Conservation (phyloP, 1,284 basidiomycete species). For the Marasmius tenuissimus region DNA sequence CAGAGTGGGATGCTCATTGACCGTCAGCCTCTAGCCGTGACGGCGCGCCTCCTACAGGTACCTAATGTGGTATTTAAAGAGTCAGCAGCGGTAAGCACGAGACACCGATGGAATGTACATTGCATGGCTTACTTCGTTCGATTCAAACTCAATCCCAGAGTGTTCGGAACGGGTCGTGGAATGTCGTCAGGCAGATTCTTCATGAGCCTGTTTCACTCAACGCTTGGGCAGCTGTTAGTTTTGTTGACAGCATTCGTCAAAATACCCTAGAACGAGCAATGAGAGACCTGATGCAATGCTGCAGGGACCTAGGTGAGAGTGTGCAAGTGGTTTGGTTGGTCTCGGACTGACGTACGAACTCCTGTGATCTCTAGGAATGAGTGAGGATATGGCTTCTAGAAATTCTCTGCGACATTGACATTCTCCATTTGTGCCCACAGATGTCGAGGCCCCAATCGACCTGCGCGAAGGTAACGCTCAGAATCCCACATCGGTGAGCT, state of each 20-base stretch:
- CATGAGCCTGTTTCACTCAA: neutral
- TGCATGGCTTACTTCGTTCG: too few species aligned
- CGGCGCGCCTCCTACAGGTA: conserved; percentile 28
- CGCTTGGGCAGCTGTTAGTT: neutral
- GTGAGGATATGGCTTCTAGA: neutral
- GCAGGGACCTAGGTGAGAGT: neutral
- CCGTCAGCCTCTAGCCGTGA: conserved; percentile 61
- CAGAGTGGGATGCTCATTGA: neutral
- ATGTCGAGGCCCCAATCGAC: neutral
- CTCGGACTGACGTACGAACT: too few species aligned
- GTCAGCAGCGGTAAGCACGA: too few species aligned
- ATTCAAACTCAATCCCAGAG: too few species aligned
- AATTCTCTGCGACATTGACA: neutral
- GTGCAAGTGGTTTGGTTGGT: neutral
- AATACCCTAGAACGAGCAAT: neutral
- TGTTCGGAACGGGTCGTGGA: neutral
- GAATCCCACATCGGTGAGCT: neutral
- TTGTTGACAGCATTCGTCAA: neutral
- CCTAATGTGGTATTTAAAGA: too few species aligned
- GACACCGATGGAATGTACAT: too few species aligned
- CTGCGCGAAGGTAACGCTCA: neutral
- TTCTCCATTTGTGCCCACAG: neutral
- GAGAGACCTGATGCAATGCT: neutral
- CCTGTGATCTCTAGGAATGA: too few species aligned
- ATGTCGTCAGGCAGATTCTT: neutral